phyloP scores from a whole-genome alignment of 2,329 filamentous ascomycete species.

The Botryosphaeria dothidea region DNA sequence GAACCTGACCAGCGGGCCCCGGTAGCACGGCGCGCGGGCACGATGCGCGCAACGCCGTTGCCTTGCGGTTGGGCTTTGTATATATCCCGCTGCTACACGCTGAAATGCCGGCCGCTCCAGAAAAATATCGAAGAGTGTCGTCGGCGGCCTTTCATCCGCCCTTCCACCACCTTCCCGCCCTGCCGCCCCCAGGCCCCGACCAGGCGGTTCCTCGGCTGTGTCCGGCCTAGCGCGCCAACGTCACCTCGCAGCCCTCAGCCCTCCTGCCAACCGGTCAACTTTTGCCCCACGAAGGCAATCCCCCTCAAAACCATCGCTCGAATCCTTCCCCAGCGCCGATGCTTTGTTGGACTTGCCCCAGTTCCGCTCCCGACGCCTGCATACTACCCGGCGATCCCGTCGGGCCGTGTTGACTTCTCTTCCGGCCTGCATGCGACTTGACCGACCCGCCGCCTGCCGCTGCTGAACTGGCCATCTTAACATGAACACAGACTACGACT shows the following conservation, averaged over 20 bases:
- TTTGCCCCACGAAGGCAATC: background rate
- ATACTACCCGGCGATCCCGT: background rate
- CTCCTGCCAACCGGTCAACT: background rate
- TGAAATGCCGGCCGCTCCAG: background rate
- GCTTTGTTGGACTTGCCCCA: background rate
- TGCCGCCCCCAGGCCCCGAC: slow-evolving; percentile 1
- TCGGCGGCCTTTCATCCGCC: background rate
- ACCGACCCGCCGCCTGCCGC: slow-evolving; percentile 1
- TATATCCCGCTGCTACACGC: background rate
- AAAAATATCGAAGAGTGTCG: background rate
- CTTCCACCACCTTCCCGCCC: background rate
- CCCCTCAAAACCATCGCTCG: background rate
- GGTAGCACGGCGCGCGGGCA: background rate
- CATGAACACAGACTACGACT: slow-evolving; percentile 17
- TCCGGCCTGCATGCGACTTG: slow-evolving; percentile 8
- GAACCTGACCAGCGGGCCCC: background rate
- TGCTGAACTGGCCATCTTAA: slow-evolving; percentile 9
- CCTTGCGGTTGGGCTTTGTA: background rate
- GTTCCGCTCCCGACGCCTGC: background rate
- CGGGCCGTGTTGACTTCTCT: background rate
- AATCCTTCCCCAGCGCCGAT: background rate
- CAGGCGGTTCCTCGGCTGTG: slow-evolving; percentile 5
- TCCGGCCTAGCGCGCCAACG: slow-evolving; percentile 3
- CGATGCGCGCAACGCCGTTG: background rate
- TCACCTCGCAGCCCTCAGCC: slow-evolving; percentile 1